Conservation (phyloP, 148 eudicot genomes). For the Rhododendron mucronatum region DNA sequence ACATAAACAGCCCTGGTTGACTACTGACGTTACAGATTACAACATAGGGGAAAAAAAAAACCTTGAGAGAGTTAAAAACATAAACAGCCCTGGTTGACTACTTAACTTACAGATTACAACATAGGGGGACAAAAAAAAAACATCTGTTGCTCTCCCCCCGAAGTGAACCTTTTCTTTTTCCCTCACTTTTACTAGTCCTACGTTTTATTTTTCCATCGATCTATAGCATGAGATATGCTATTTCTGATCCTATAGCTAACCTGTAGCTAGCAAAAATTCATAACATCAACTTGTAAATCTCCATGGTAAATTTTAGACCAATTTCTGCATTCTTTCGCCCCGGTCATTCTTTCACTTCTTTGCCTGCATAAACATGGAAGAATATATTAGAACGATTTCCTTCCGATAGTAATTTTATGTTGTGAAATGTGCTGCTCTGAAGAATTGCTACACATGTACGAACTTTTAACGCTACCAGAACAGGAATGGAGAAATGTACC, state of each 20-base stretch:
- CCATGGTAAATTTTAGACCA: neutral
- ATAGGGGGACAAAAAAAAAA: neutral
- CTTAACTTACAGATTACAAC: neutral
- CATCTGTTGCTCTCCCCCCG: neutral
- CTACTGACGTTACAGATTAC: neutral
- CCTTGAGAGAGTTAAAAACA: neutral
- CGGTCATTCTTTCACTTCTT: neutral
- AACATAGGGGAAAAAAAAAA: neutral
- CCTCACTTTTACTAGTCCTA: neutral
- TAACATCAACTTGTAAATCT: neutral
- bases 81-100: neutral
- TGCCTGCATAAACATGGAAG: neutral
- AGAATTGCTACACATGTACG: neutral
- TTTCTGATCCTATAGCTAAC: neutral
- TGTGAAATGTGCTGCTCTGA: neutral
- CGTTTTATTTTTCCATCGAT: neutral
- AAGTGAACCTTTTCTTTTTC: neutral
- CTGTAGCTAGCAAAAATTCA: neutral
- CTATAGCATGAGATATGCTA: neutral
- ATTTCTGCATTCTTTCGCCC: neutral
- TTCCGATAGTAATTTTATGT: neutral
- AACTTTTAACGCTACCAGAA: neutral
- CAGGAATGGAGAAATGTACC: slow-evolving; percentile 14
- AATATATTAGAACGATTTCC: neutral
- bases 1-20: neutral